phyloP scores from a whole-genome alignment of 176 grass and related monocot genomes.

The Pontederia paniculata region DNA sequence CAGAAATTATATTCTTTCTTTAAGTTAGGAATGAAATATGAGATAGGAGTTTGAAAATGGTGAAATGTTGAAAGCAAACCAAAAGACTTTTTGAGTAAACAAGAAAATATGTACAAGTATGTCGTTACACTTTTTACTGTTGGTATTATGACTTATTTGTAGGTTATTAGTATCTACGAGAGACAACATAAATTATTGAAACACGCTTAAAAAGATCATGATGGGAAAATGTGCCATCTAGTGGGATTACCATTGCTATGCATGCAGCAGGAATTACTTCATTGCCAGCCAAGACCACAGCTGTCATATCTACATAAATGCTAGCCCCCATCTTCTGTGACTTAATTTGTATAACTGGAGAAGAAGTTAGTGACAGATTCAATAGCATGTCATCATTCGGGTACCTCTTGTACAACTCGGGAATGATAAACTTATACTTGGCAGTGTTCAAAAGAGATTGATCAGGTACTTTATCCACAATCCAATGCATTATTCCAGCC shows the following conservation, averaged over 20 bases:
- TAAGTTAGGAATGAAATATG: no score
- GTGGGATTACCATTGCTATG: constrained; percentile 51
- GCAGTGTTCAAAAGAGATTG: constrained; percentile 78
- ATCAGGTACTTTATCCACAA: constrained; percentile 68
- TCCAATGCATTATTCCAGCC: constrained; percentile 62
- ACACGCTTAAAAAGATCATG: background rate
- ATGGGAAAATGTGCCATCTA: background rate
- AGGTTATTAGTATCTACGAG: no score
- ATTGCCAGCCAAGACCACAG: constrained; percentile 48
- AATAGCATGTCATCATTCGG: constrained; percentile 64
- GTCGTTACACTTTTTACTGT: no score
- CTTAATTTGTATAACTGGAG: constrained; percentile 51
- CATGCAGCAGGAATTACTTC: constrained; percentile 69
- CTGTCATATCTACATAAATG: constrained; percentile 50
- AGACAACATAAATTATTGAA: no score
- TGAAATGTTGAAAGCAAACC: no score
- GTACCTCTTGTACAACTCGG: constrained; percentile 54
- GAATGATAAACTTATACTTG: constrained; percentile 82
- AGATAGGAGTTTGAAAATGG: no score
- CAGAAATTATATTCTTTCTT: no score
- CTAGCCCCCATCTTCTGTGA: constrained; percentile 53
- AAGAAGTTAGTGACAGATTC: constrained; percentile 72
- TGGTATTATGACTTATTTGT: no score
- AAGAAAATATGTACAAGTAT: no score
- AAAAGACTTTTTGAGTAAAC: no score